Evolutionary conservation across 495 filamentous ascomycete species (phyloP), one percentile per base, ranked within the genome.

Genomic region (Podospora pseudopauciseta): DNA sequence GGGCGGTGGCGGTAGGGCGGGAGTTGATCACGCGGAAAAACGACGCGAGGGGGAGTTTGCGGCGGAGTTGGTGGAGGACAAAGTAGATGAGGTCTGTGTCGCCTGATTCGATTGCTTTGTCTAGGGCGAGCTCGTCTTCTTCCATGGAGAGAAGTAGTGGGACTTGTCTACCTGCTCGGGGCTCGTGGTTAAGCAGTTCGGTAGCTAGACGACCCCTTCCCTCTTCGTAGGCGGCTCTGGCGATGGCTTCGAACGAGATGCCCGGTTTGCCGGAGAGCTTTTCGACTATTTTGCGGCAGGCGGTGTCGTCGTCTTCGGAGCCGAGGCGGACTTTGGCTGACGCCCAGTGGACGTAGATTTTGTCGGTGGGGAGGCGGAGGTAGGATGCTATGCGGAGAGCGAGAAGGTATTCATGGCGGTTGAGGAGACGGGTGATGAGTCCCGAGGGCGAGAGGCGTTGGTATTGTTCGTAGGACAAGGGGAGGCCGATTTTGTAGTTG

Each of bases 321-420:
- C 93, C 93, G 4, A 90, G 81, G 26, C 92, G 89, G 28, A 98
- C 96, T 77, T 97, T 99, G 77, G 95, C 89, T 27, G 91, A 91
- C 13, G 96, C 95, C 95, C 95, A 99, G 76, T 97, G 93, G 16
- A 96, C 93, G 71, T 97, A 96, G 65, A 99, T 96, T 64, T 86
- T 88, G 72, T 95, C 92, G 9, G 92, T 92, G 1, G 96, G 90
- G 18, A 99, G 85, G 57, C 88, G 89, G 0, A 99, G 83, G 76
- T 92, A 97, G 66, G 92, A 90, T 2, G 94, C 93, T n/a, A 98
- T 85, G 18, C 90, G 87, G 26, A 99, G 87, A 1, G 96, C 96
- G 9, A 98, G 86, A 2, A 97, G 84, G 78, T 98, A 97, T 78
- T 98, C 92, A 67, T 92, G 89, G 4, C 95, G 88, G 71, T 92